Percentiles rank a stretch among this genome's conserved stretches.
Conservation (phyloP, 495 filamentous ascomycete genomes). For the Astrothelium subdiscretum region DNA sequence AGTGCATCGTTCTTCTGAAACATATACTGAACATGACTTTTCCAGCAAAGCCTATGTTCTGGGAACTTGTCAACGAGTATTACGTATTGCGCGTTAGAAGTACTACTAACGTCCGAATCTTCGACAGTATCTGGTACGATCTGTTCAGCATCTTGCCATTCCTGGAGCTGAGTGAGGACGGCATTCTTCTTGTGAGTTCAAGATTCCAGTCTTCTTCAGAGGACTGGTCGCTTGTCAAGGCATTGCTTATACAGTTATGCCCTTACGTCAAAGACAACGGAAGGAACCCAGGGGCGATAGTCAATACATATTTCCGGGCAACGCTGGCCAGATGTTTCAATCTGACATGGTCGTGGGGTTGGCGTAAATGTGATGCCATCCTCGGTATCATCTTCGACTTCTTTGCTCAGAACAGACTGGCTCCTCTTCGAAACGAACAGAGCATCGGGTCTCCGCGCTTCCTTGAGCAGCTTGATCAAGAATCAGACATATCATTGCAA, state of each 20-base stretch:
- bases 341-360: slow-evolving; percentile 74
- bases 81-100: slow-evolving; percentile 26
- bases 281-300: slow-evolving; percentile 53
- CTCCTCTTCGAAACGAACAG: slow-evolving; percentile 67
- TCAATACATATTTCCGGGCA: slow-evolving; percentile 72
- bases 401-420: slow-evolving; percentile 64
- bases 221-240: slow-evolving; percentile 63
- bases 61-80: slow-evolving; percentile 42
- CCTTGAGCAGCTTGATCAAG: slow-evolving; percentile 55
- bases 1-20: slow-evolving; percentile 56
- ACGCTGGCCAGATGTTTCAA: slow-evolving; percentile 65
- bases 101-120: slow-evolving; percentile 38
- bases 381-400: slow-evolving; percentile 82
- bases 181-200: slow-evolving; percentile 45
- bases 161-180: slow-evolving; percentile 59
- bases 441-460: slow-evolving; percentile 65
- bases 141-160: slow-evolving; percentile 67
- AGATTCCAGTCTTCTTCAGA: slow-evolving; percentile 45
- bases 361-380: slow-evolving; percentile 66
- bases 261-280: not conserved
- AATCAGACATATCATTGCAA: slow-evolving; percentile 48
- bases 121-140: slow-evolving; percentile 65
- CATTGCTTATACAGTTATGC: slow-evolving; percentile 35
- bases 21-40: slow-evolving; percentile 35
- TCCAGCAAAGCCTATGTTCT: slow-evolving; percentile 35